phyloP scores from a whole-genome alignment of 345 rosid genomes.

The Erodium maritimum region DNA sequence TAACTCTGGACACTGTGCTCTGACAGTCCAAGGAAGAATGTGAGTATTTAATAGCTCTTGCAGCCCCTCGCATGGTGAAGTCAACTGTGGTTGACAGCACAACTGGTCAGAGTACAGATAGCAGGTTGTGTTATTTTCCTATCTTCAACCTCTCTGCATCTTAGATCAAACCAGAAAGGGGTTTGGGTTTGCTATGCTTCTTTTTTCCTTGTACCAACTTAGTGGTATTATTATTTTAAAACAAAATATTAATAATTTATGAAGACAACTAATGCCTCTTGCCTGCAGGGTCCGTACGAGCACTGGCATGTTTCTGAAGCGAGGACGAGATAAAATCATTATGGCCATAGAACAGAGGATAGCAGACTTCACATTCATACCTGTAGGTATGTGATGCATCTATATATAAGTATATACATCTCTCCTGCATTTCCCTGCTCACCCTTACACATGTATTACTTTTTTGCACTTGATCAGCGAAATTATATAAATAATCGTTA shows the following conservation, averaged over 20 bases:
- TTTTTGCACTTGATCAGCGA: background rate
- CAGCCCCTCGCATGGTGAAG: conserved; percentile 24
- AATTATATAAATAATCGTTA: background rate
- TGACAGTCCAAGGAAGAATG: conserved; percentile 38
- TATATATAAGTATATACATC: background rate
- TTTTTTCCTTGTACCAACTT: background rate
- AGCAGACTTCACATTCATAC: conserved; percentile 15
- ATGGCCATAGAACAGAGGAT: conserved; percentile 15
- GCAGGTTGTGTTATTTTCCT: conserved; percentile 18
- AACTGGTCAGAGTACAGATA: conserved; percentile 26
- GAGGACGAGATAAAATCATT: conserved; percentile 15
- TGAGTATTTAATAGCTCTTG: conserved; percentile 24
- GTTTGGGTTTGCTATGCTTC: background rate
- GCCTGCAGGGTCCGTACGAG: conserved; percentile 17
- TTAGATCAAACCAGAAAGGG: no score
- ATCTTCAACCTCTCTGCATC: background rate
- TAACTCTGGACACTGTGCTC: background rate
- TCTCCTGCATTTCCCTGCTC: no score
- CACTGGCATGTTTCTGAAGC: conserved; percentile 13
- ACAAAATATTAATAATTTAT: no score
- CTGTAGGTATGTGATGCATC: conserved; percentile 10
- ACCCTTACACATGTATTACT: background rate
- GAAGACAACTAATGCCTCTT: background rate
- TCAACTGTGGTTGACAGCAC: conserved; percentile 30
- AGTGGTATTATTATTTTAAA: background rate